Evolutionary conservation across 192 early-diverging fungal species (phyloP).

Genomic region (Cetraspora pellucida): DNA sequence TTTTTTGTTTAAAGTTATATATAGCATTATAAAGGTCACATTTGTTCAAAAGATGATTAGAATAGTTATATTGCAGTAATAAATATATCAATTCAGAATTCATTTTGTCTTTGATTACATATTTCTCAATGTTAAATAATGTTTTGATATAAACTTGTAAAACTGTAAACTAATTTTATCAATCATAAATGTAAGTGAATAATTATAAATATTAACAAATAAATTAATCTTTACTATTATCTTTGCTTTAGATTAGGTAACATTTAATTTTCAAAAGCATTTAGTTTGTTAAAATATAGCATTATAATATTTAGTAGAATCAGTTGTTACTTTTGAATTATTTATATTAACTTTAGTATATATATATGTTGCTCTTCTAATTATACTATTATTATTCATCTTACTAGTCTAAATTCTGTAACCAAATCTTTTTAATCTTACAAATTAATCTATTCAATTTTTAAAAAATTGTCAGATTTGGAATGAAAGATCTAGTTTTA

Average conservation of each 20-base stretch:
- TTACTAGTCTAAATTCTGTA: neutral
- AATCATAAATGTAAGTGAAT: neutral
- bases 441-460: neutral
- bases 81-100: neutral
- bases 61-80: neutral
- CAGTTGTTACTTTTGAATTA: neutral
- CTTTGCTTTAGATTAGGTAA: neutral
- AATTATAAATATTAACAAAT: neutral
- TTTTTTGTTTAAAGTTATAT: neutral
- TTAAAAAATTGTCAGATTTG: too few species aligned
- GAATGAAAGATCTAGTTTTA: too few species aligned
- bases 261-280: neutral
- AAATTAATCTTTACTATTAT: neutral
- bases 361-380: neutral
- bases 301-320: neutral
- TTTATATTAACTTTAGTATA: neutral
- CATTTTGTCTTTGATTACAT: neutral
- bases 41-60: neutral
- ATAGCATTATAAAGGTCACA: neutral
- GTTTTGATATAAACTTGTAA: neutral
- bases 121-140: neutral
- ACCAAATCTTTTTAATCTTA: neutral
- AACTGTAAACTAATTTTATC: neutral
- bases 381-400: neutral
- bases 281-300: neutral